Conservation (phyloP, 495 filamentous ascomycete species). For the Aspergillus bertholletiae region DNA sequence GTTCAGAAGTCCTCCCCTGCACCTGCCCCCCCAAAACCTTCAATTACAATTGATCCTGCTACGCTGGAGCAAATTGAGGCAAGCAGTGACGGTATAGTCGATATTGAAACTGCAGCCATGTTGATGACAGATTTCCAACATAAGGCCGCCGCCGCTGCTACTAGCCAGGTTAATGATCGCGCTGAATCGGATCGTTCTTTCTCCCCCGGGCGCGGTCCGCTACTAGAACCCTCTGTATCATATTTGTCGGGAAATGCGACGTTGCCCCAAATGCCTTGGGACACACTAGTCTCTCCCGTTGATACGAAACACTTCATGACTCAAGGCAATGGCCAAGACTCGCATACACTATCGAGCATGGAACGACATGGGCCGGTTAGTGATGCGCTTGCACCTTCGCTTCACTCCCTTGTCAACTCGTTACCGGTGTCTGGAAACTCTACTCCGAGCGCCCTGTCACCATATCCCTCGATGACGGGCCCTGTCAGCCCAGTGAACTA, state of each 20-base stretch:
- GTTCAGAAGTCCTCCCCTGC: constrained; percentile 60
- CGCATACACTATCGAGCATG: constrained; percentile 62
- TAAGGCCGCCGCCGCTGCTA: constrained; percentile 86
- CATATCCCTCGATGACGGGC: constrained; percentile 69
- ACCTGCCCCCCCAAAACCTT: constrained; percentile 72
- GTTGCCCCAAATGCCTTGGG: constrained; percentile 87
- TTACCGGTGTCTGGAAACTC: constrained; percentile 66
- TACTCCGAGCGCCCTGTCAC: constrained; percentile 78
- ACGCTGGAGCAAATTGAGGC: constrained; percentile 93
- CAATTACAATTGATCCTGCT: constrained; percentile 80
- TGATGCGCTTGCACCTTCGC: constrained; percentile 56
- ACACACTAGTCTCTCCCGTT: constrained; percentile 67
- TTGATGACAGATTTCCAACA: constrained; percentile 98
- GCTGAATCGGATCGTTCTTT: constrained; percentile 69
- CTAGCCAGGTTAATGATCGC: constrained; percentile 65
- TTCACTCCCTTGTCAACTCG: constrained; percentile 67
- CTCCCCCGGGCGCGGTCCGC: constrained; percentile 62
- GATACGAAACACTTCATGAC: constrained; percentile 66
- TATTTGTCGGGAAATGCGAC: constrained; percentile 76
- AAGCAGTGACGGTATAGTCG: constrained; percentile 90
- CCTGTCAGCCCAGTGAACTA: constrained; percentile 71
- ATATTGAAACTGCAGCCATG: constrained; percentile 97
- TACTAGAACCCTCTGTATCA: constrained; percentile 66
- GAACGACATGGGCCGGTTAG: constrained; percentile 57
- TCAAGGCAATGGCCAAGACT: constrained; percentile 62